A percentile compares a stretch with the other conserved stretches of the same genome.
phyloP scores from a whole-genome alignment of 371 early-diverging fungal species.

The Mortierella sp. region DNA sequence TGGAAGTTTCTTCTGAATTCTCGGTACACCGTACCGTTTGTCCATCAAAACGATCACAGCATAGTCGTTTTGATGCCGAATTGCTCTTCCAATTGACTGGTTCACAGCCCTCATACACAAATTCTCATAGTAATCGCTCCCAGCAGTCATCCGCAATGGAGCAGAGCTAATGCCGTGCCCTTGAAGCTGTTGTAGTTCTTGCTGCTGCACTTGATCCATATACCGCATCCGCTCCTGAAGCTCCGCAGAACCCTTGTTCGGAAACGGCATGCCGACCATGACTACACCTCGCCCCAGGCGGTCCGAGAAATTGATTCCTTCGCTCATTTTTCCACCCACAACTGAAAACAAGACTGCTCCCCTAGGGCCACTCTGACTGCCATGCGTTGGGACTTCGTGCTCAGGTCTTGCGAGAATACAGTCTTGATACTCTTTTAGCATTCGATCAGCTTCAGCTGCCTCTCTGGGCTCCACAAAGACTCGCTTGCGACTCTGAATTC shows the following conservation, averaged over 20 bases:
- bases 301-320: slow-evolving; percentile 98
- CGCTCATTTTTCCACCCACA: slow-evolving; percentile 97
- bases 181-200: slow-evolving; percentile 17
- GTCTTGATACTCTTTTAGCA: slow-evolving; percentile 69
- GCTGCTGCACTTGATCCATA: slow-evolving; percentile 55
- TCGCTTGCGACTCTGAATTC: slow-evolving; percentile 38
- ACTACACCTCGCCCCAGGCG: slow-evolving; percentile 88
- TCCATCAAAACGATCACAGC: slow-evolving; percentile 83
- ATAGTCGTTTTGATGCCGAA: slow-evolving; percentile 90
- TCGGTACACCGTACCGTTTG: slow-evolving; percentile 67
- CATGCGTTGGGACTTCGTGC: slow-evolving; percentile 16
- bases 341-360: slow-evolving; percentile 95
- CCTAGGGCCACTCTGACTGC: slow-evolving; percentile 8
- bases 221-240: slow-evolving; percentile 85
- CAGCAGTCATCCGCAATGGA: slow-evolving; percentile 57
- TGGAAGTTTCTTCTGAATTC: slow-evolving; percentile 70
- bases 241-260: slow-evolving; percentile 79
- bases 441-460: slow-evolving; percentile 67
- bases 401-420: slow-evolving; percentile 29
- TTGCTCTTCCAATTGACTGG: slow-evolving; percentile 96
- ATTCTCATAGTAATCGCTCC: slow-evolving; percentile 88
- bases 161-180: background rate
- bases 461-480: slow-evolving; percentile 80
- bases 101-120: slow-evolving; percentile 97
- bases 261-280: slow-evolving; percentile 92